These are phyloP conservation scores for Bretziella fagacearum DNA, from an alignment of 2,329 filamentous ascomycete species.

Conservation along the genomic window DNA sequence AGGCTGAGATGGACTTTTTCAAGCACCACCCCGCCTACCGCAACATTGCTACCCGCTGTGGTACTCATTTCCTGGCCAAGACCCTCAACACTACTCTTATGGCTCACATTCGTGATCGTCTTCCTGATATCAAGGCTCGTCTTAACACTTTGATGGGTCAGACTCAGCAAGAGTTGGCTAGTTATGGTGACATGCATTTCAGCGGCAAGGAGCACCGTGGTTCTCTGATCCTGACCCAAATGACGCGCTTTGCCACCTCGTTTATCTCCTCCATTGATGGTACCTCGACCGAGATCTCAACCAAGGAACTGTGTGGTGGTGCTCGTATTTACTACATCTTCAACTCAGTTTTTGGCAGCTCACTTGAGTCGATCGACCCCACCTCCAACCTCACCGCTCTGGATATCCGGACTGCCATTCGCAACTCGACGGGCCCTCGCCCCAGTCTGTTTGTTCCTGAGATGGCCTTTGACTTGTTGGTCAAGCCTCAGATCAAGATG, in stretches of 20 bases:
- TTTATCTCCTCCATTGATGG: constrained; percentile 98
- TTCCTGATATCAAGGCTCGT: constrained; percentile 95
- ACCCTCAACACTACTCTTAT: constrained; percentile 91
- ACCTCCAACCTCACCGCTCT: constrained; percentile 87
- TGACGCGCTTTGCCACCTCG: constrained; percentile 94
- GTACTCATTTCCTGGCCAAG: constrained; percentile 86
- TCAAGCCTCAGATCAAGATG: constrained; percentile 97
- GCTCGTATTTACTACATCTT: constrained; percentile 98
- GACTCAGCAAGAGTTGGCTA: constrained; percentile 93
- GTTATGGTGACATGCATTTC: constrained; percentile 95
- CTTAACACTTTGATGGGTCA: constrained; percentile 99
- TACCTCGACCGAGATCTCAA: constrained; percentile 96
- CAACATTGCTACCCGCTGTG: constrained; percentile 85
- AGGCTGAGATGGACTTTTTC: constrained; percentile 88
- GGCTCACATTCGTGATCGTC: constrained; percentile 83
- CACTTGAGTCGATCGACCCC: constrained; percentile 87
- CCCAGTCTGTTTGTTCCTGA: constrained; percentile 95
- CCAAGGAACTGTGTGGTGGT: constrained; percentile 89
- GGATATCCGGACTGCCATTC: constrained; percentile 91
- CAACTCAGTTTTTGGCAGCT: constrained; percentile 96
- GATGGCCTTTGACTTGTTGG: constrained; percentile 89
- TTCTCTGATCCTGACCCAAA: constrained; percentile 84
- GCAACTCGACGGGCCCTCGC: constrained; percentile 90
- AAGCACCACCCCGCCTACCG: constrained; percentile 91
- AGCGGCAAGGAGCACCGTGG: constrained; percentile 93